Base-by-base conservation (phyloP, 2,329 filamentous ascomycete genomes). In the Neodidymelliopsis sp. region DNA sequence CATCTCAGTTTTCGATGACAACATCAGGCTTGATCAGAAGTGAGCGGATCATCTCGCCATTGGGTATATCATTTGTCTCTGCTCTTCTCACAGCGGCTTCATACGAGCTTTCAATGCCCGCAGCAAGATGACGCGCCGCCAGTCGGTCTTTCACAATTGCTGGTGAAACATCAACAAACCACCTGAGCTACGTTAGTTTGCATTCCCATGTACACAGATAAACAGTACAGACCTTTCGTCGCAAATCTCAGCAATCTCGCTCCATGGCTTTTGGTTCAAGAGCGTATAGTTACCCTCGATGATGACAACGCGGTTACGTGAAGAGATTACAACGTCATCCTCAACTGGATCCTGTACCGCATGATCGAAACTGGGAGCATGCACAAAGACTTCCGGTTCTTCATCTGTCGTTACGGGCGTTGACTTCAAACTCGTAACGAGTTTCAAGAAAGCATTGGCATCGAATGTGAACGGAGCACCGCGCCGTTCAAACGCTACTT, bases 401-500 rank as follows among this genome's bases (percentile, higher is more conserved):
- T 46, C 35, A 6, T 27, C 15, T 19, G 34, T 37, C 8, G 60
- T 65, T 4, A 66, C 54, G 15, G 54, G 57, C 12, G 53, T 54
- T 6, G 35, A 19, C 24, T 57, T 59, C 10, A 66, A 30, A 7
- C 20, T 45, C 15, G 36, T 52, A 12, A 62, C 54, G 13, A 65
- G 57, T 5, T 42, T 25, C 12, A 65, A 39, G 15, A 63, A 63
- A 5, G 53, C 52, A 15, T 57, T 15, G 11, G 56, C 62, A 41
- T 66, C 57, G 33, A 66, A 66, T 1, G 63, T 65, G 28, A 66
- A 66, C 0, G 62, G 62, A 22, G 62, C 63, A 11, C 63, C 62
- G 15, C 62, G 62, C 30, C 63, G 52, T 19, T 50, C 48, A 25
- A 66, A 65, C 1, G 62, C 62, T n/a, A 44, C 19, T 8, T 55